Evolutionary conservation across 78 protist genomes (phyloP), one percentile per base, ranked within the genome.

Genomic region (Dictyostelium intermedium): DNA sequence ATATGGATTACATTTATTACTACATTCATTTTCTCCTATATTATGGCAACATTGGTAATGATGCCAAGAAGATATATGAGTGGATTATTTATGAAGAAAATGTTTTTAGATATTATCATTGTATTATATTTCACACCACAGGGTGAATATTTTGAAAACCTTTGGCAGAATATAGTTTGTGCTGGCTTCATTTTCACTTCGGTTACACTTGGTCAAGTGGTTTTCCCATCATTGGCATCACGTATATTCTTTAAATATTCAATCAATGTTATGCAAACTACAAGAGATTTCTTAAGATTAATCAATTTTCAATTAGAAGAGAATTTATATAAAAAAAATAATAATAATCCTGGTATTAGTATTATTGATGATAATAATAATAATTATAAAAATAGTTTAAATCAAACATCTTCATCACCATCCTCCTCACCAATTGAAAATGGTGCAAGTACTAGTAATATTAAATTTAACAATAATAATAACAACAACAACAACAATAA

Each of bases 41-140:
- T 87, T 5, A 63, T 87, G n/a, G 72, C 32, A 3, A 25, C 86
- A 13, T 20, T 27, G 5, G 74, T 66, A 25, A 50, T 79, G 27
- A n/a, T 76, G n/a, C 35, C 76, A 18, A 78, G 86, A 18, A 34
- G 72, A 41, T 27, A 84, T 13, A 63, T 87, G 35, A 79, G 37
- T 41, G 70, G 35, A 5, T 41, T 87, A 5, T 16, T 41, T 18
- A 53, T 60, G 81, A 87, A 87, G 47, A 87, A 87, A 79, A 60
- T 79, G 18, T 25, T 87, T 11, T 13, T 87, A 4, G 93, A 87
- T 45, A 27, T 87, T 10, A 74, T 79, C 4, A 32, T 87, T 1
- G 30, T 87, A 16, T 73, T 73, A 32, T 87, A 87, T 35, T 87
- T 87, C 25, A 79, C 93, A 79, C 86, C 84, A 30, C 53, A 27